Evolutionary conservation across 352 stramenopile genomes (phyloP).

Genomic region (Blastocystis sp.): DNA sequence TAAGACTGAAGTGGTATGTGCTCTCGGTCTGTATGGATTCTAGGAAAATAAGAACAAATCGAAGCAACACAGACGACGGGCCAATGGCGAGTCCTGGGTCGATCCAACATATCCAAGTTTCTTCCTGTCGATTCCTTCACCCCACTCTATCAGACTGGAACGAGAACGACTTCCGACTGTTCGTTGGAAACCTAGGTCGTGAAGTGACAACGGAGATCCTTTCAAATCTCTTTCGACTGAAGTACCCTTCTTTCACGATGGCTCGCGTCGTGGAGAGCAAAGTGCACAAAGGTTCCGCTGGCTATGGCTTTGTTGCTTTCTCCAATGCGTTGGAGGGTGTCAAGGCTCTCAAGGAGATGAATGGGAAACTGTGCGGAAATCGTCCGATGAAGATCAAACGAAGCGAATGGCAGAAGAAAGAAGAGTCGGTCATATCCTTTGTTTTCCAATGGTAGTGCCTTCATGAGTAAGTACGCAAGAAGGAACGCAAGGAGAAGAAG

Average conservation of each 20-base stretch:
- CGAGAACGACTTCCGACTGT: constrained; percentile 45
- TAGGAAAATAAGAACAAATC: constrained; percentile 41
- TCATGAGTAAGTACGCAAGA: constrained; percentile 14
- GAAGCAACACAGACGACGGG: background rate
- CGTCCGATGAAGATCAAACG: constrained; percentile 54
- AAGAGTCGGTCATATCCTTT: constrained; percentile 45
- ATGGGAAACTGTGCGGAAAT: constrained; percentile 58
- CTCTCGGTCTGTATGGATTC: background rate
- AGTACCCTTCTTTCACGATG: constrained; percentile 51
- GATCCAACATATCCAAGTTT: constrained; percentile 43
- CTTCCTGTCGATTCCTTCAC: background rate
- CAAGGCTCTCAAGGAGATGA: constrained; percentile 60
- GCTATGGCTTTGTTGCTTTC: constrained; percentile 59
- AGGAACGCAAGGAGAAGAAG: constrained; percentile 40
- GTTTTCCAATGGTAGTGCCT: background rate
- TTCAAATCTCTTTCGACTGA: constrained; percentile 28
- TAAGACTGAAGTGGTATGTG: constrained; percentile 46
- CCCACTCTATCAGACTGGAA: constrained; percentile 18
- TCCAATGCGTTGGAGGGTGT: constrained; percentile 49
- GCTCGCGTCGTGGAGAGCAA: constrained; percentile 24
- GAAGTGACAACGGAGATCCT: constrained; percentile 47
- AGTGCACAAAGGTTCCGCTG: constrained; percentile 11
- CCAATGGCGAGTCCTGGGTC: constrained; percentile 38
- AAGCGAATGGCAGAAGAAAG: constrained; percentile 58
- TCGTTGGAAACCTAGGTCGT: constrained; percentile 48